Base-by-base conservation (phyloP, 2,329 filamentous ascomycete genomes). In the Botrytis sinoallii region DNA sequence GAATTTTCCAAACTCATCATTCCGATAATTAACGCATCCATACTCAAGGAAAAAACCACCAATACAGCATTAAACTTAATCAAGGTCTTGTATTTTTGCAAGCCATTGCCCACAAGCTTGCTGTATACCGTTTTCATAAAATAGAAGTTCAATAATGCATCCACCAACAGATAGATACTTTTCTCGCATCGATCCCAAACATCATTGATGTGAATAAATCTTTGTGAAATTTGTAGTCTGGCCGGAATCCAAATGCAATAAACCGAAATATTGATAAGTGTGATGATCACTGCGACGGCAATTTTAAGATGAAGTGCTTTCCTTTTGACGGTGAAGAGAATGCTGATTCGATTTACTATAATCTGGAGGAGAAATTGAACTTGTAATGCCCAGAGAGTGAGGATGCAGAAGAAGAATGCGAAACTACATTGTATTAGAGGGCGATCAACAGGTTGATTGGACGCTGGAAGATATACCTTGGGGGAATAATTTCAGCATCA, bases 181-280 rank as follows among this genome's bases (percentile, higher is more conserved):
- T 89, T 89, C 22, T 86, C 86, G 40, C 84, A 80, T 38, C 86
- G 84, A 69, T 89, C 87, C 87, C 86, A 89, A 38, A 86, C 79
- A 0, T 83, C 78, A 75, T 88, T 88, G 72, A 88, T 81, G 0
- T 76, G 72, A 9, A 86, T 82, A 61, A 83, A 88, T 0, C 77
- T 78, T 2, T 82, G 67, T 48, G 80, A 84, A 4, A 81, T 79
- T 1, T 85, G 83, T 4, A 86, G 83, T 1, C 86, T 84, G 0
- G 85, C 80, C 0, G 87, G 87, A 25, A 89, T 86, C 83, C 85
- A 89, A 61, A 88, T 87, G 68, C 80, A 82, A 73, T 87, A 88
- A 20, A 88, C 87, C 0, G 84, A 84, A 32, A 88, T 83, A 67
- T 89, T 88, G 75, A 89, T 85, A 18, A 80, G 46, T 1, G 84